These are phyloP conservation scores for Amanita thiersii DNA, from an alignment of 768 basidiomycete species.

Conservation along the genomic window DNA sequence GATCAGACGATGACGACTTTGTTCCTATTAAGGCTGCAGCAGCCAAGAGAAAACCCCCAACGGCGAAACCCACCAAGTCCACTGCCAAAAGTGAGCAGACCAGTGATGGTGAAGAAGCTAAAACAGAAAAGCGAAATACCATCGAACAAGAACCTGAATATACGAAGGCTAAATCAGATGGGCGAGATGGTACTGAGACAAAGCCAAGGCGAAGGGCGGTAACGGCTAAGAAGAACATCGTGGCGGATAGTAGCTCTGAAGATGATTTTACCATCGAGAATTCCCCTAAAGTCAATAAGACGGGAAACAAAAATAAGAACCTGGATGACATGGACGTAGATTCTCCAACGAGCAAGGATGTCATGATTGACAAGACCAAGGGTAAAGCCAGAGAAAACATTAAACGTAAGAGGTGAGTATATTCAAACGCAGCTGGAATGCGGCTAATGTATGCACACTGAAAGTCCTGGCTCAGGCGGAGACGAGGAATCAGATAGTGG, in stretches of 20 bases:
- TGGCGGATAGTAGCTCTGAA: conserved; percentile 12
- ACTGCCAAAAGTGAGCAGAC: conserved; percentile 11
- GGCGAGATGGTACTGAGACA: conserved; percentile 9
- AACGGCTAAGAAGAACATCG: conserved; percentile 6
- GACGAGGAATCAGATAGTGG: conserved; percentile 36
- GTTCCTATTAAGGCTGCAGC: conserved; percentile 36
- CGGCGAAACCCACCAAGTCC: conserved; percentile 20
- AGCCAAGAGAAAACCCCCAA: conserved; percentile 32
- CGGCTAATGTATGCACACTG: conserved; percentile 5
- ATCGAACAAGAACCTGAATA: conserved; percentile 13
- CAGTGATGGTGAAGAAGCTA: conserved; percentile 18
- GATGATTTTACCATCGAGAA: conserved; percentile 10
- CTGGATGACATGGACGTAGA: conserved; percentile 19
- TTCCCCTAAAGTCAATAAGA: conserved; percentile 20
- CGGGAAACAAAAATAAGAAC: conserved; percentile 18
- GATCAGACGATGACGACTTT: conserved; percentile 38
- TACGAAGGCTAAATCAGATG: conserved; percentile 11
- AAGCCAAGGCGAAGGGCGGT: conserved; percentile 11
- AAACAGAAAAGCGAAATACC: conserved; percentile 16
- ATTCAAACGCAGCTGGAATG: neutral
- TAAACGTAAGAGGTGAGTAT: conserved; percentile 64
- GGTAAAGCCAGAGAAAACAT: conserved; percentile 19
- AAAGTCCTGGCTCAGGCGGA: conserved; percentile 23
- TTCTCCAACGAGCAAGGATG: conserved; percentile 14
- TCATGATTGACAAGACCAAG: conserved; percentile 17